phyloP scores from a whole-genome alignment of 768 basidiomycete species.

The Amanita polypyramis region DNA sequence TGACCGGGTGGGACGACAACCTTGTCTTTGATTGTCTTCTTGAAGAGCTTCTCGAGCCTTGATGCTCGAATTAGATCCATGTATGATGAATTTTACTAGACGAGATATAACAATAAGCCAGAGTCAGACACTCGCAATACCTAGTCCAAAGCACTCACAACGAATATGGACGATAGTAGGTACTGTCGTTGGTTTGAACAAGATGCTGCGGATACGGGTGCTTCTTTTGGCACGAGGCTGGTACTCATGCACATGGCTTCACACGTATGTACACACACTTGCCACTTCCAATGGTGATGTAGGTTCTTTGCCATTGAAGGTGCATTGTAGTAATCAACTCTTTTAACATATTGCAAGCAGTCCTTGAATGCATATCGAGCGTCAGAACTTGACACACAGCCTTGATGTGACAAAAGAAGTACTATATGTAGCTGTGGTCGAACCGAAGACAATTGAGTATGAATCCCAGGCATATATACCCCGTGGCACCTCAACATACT shows the following conservation, averaged over 20 bases:
- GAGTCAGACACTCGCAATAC: background rate
- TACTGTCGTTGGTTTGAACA: too few relatives aligned
- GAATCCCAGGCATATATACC: too few relatives aligned
- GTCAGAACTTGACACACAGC: too few relatives aligned
- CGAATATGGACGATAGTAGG: background rate
- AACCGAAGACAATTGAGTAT: too few relatives aligned
- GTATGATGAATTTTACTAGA: background rate
- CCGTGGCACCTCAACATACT: too few relatives aligned
- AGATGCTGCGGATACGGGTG: background rate
- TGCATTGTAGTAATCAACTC: too few relatives aligned
- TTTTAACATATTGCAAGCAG: too few relatives aligned
- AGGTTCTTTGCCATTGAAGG: too few relatives aligned
- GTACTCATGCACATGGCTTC: background rate
- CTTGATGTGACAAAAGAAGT: too few relatives aligned
- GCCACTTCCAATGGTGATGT: too few relatives aligned
- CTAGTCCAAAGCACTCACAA: background rate
- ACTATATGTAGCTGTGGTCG: too few relatives aligned
- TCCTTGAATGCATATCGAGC: too few relatives aligned
- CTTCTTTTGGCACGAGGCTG: background rate
- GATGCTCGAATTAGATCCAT: constrained; percentile 1
- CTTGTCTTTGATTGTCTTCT: background rate
- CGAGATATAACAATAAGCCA: background rate
- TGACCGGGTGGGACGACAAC: background rate
- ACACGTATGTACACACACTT: background rate
- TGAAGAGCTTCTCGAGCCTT: constrained; percentile 1